phyloP scores from a whole-genome alignment of 306 rosid genomes.

The Quercus aquifolioides region DNA sequence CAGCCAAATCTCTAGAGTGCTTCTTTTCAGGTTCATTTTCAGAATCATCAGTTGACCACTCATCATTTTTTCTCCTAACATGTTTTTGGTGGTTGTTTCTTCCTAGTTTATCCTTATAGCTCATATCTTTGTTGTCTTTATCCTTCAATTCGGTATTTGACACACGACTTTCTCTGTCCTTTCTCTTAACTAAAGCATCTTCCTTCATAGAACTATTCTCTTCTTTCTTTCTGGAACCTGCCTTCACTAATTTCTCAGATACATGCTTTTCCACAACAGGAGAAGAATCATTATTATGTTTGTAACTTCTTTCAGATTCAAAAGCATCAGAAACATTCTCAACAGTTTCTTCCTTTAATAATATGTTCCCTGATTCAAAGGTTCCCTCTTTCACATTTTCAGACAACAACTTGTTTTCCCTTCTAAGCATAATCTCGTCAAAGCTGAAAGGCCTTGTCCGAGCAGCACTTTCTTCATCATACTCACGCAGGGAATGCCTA shows the following conservation, averaged over 20 bases:
- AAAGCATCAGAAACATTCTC: conserved; percentile 35
- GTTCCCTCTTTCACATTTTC: conserved; percentile 41
- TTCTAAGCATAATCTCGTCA: conserved; percentile 77
- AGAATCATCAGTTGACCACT: conserved; percentile 23
- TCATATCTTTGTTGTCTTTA: conserved; percentile 16
- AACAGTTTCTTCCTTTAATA: conserved; percentile 26
- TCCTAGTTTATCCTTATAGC: conserved; percentile 19
- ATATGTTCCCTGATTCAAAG: conserved; percentile 23
- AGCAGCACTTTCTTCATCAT: conserved; percentile 74
- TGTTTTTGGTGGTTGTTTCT: conserved; percentile 21
- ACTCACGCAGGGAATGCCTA: conserved; percentile 27
- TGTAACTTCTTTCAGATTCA: conserved; percentile 35
- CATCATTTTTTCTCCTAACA: not conserved
- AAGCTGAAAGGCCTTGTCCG: conserved; percentile 85
- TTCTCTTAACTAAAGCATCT: conserved; percentile 35
- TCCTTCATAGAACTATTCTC: conserved; percentile 34
- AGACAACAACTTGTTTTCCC: conserved; percentile 49
- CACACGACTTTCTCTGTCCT: conserved; percentile 29
- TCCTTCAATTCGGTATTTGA: conserved; percentile 34
- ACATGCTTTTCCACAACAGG: conserved; percentile 32
- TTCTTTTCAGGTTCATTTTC: conserved; percentile 48
- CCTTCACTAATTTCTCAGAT: conserved; percentile 35
- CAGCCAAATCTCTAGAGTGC: conserved; percentile 41
- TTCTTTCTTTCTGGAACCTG: conserved; percentile 52
- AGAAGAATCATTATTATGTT: conserved; percentile 27